Evolutionary conservation across 345 rosid genomes (phyloP).

Genomic region (Brassica cretica): DNA sequence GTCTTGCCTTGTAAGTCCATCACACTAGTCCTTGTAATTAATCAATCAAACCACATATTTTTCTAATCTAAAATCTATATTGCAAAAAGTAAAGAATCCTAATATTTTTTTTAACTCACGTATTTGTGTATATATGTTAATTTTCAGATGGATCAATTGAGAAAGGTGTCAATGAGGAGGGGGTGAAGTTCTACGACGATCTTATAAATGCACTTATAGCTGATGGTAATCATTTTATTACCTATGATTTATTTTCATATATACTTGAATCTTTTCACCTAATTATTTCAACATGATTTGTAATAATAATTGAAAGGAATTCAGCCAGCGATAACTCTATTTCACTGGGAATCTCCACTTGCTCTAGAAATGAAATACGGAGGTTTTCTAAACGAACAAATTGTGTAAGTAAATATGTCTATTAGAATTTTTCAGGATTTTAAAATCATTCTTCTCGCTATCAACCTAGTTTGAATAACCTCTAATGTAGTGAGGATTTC

Average conservation of each 20-base stretch:
- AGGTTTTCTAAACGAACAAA: constrained; percentile 20
- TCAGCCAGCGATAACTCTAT: constrained; percentile 33
- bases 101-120: neutral
- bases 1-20: constrained; percentile 37
- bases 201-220: constrained; percentile 42
- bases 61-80: neutral
- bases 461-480: neutral
- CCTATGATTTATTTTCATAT: neutral
- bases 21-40: neutral
- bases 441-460: neutral
- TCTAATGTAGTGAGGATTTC: constrained; percentile 30
- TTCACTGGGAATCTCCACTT: constrained; percentile 41
- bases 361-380: constrained; percentile 27
- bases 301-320: constrained; percentile 18
- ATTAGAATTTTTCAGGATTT: neutral
- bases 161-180: constrained; percentile 39
- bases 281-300: neutral
- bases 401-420: constrained; percentile 27
- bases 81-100: neutral
- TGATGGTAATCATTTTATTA: constrained; percentile 35
- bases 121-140: neutral
- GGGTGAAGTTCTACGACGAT: constrained; percentile 45
- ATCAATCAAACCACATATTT: neutral
- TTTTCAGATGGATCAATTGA: constrained; percentile 41
- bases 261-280: neutral